Conservation (phyloP, 2,329 filamentous ascomycete genomes). For the Geosmithia flava region DNA sequence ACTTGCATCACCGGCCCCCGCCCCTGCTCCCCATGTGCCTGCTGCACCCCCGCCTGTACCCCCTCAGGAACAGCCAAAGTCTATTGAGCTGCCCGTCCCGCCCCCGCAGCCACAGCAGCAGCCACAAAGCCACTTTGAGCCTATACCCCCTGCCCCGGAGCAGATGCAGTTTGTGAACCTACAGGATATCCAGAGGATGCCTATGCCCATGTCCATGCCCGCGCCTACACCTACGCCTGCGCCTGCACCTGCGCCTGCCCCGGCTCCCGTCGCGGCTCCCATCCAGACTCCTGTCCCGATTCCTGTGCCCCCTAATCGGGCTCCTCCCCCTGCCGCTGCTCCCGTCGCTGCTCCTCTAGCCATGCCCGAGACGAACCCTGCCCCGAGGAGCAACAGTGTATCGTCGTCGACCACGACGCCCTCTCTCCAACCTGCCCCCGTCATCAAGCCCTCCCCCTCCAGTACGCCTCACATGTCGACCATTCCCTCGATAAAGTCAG, state of each 20-base stretch:
- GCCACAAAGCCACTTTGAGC: slow-evolving; percentile 6
- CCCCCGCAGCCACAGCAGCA: background rate
- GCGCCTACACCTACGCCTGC: too few species aligned
- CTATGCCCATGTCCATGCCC: slow-evolving; percentile 12
- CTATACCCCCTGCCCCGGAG: slow-evolving; percentile 2
- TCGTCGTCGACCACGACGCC: background rate
- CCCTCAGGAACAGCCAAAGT: slow-evolving; percentile 5
- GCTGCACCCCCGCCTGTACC: background rate
- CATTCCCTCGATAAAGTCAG: background rate
- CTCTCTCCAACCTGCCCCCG: background rate
- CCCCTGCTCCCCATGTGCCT: too few species aligned
- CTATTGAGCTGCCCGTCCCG: too few species aligned
- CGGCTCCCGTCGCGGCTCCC: too few species aligned
- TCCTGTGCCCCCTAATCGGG: too few species aligned
- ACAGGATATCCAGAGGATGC: slow-evolving; percentile 22
- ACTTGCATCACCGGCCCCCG: too few species aligned
- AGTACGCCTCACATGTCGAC: background rate
- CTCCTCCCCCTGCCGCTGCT: too few species aligned
- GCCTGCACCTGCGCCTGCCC: too few species aligned
- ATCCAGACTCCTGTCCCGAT: too few species aligned
- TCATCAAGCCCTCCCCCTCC: background rate
- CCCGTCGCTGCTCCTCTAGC: too few species aligned
- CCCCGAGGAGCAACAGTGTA: background rate
- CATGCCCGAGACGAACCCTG: slow-evolving; percentile 8
- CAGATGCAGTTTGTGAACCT: slow-evolving; percentile 22